Conservation (phyloP, 225 moss, liverwort and hornwort species). For the Pleurozium schreberi region DNA sequence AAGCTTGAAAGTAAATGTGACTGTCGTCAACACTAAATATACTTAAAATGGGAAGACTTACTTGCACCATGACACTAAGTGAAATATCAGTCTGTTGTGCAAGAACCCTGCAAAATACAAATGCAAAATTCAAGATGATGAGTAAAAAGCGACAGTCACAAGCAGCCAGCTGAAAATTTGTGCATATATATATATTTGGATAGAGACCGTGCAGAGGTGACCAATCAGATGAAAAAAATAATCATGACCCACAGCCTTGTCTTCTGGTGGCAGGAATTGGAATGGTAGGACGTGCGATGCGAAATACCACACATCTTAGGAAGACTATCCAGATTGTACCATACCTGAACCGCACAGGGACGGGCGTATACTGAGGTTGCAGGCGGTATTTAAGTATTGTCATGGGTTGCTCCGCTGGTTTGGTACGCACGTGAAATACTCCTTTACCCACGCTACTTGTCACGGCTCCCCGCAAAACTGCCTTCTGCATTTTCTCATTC, state of each 20-base stretch:
- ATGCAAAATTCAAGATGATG: background rate
- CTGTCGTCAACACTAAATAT: background rate
- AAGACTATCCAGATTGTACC: background rate
- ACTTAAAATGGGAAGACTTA: constrained; percentile 1
- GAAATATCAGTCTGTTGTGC: constrained; percentile 33
- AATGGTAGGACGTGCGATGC: background rate
- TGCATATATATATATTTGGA: background rate
- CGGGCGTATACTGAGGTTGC: constrained; percentile 87
- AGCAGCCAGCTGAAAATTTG: background rate
- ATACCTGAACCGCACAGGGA: constrained; percentile 86
- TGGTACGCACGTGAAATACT: constrained; percentile 79
- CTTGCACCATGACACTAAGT: constrained; percentile 59
- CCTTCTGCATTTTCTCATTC: constrained; percentile 49
- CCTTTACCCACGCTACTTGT: constrained; percentile 80
- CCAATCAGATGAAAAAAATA: background rate
- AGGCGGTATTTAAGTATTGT: constrained; percentile 82
- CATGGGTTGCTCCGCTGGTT: constrained; percentile 65
- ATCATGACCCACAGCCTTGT: background rate
- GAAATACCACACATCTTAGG: background rate
- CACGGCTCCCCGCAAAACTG: constrained; percentile 61
- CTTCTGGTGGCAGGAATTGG: background rate
- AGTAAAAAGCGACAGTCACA: background rate
- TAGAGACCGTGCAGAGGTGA: background rate
- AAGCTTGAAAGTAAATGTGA: background rate
- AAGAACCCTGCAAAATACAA: constrained; percentile 26